A percentile compares a stretch with the other conserved stretches of the same genome.
These are phyloP conservation scores for Cytidiella melzeri DNA, from an alignment of 768 basidiomycete species.

Conservation along the genomic window DNA sequence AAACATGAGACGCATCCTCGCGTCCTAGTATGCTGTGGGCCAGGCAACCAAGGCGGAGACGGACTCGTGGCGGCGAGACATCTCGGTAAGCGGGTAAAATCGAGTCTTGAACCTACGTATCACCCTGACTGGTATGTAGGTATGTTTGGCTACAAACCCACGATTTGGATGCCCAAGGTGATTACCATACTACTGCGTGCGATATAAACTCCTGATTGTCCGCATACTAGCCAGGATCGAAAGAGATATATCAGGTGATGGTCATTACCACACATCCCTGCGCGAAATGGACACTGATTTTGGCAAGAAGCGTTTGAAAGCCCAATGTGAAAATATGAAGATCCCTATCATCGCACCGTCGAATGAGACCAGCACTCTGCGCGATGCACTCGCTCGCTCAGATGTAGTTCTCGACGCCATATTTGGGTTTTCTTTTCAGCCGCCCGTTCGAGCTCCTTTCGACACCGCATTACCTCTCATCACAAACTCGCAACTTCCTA, in stretches of 20 bases:
- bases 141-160: conserved; percentile 88
- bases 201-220: not conserved
- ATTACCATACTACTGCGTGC: not conserved
- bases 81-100: conserved; percentile 45
- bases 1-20: conserved; percentile 57
- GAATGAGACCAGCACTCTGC: conserved; percentile 39
- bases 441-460: conserved; percentile 87
- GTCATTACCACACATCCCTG: too few species aligned
- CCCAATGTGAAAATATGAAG: conserved; percentile 84
- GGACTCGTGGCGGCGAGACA: conserved; percentile 96
- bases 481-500: conserved; percentile 59
- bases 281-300: not conserved
- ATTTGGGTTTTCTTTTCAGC: conserved; percentile 96
- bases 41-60: conserved; percentile 97
- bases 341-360: conserved; percentile 65
- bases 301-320: conserved; percentile 58
- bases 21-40: conserved; percentile 94
- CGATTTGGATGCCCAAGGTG: conserved; percentile 93
- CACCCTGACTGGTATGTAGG: conserved; percentile 37
- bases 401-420: conserved; percentile 93
- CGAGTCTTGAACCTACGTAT: not conserved
- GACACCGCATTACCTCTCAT: conserved; percentile 66
- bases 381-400: conserved; percentile 44
- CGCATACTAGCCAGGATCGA: conserved; percentile 77
- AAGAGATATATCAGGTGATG: conserved; percentile 82